Base-by-base conservation (phyloP, 768 basidiomycete genomes). In the Leccinellum albellum region DNA sequence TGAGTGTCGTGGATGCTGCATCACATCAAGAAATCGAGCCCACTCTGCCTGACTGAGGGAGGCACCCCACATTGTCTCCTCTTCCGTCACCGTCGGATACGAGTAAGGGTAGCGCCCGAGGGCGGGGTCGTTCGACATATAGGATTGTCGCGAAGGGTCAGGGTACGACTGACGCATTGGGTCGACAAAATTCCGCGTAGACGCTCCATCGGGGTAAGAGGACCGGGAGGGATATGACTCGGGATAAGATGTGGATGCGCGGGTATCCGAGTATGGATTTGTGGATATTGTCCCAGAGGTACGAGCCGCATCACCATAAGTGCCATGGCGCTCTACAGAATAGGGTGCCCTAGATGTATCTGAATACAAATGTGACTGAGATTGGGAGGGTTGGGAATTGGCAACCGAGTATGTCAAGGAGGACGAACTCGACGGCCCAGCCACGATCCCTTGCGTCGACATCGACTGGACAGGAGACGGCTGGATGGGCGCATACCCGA, bases 31-130 rank as follows among this genome's bases (percentile, higher is more conserved):
- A 66, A 83, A 82, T 57, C 78, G 76, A 40, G 74, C 77, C 86
- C 89, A 91, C 71, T 91, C 89, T 40, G 84, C 83, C 61, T 88
- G 85, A 55, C 83, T 88, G 66, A 91, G 87, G 35, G 85, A 81
- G 15, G 88, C 80, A 44, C 88, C 88, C 88, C 89, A 91, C 77
- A 89, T 85, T 31, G 76, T 76, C 35, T 78, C 74, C 60, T 87
- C 85, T 57, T 86, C 86, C 46, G 82, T 79, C 40, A 63, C 46
- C 32, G 67, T 47, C 26, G 82, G 79, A 54, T 83, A 80, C 32
- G 79, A 71, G 28, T 69, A 70, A 44, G 67, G 58, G 35, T 70
- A 67, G 28, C 68, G 65, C 1, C 58, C 67, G 3, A 61, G 59
- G 32, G 58, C 33, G 1, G 68, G 53, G 23, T 68, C 70, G 15